Conservation (phyloP, 805 yeast species). For the Candida schatavii region DNA sequence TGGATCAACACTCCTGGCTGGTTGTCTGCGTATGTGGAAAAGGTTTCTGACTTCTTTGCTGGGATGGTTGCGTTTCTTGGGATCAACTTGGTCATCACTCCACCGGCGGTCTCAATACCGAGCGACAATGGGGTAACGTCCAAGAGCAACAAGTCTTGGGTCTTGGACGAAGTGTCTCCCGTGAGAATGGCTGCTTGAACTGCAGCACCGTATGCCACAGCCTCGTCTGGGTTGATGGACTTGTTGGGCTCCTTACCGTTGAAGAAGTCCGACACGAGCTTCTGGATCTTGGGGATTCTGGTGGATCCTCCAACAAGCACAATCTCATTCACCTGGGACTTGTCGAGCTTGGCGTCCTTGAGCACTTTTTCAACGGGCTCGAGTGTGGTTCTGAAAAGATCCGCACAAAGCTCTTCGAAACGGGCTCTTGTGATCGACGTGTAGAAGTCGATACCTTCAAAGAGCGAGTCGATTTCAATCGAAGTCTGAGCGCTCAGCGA, state of each 20-base stretch:
- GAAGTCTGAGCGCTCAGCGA: constrained; percentile 95
- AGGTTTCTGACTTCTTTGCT: constrained; percentile 90
- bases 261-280: constrained; percentile 84
- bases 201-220: constrained; percentile 99
- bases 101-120: constrained; percentile 97
- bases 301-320: constrained; percentile 99
- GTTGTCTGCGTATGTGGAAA: constrained; percentile 94
- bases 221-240: constrained; percentile 99
- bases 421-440: constrained; percentile 96
- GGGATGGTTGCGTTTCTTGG: constrained; percentile 95
- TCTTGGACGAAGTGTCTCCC: constrained; percentile 63
- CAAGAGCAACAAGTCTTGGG: constrained; percentile 58
- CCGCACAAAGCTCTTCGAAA: constrained; percentile 94
- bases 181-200: constrained; percentile 97
- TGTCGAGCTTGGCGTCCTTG: constrained; percentile 87
- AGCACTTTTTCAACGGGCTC: constrained; percentile 96
- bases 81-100: constrained; percentile 94
- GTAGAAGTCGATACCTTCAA: constrained; percentile 92
- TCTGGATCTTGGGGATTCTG: constrained; percentile 97
- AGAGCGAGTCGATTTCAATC: constrained; percentile 92
- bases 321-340: constrained; percentile 87
- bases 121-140: constrained; percentile 93
- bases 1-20: constrained; percentile 94
- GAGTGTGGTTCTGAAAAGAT: constrained; percentile 88
- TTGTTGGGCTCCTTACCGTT: constrained; percentile 95